Base-by-base conservation (phyloP, 331 rosid genomes). In the Quercus phellos region DNA sequence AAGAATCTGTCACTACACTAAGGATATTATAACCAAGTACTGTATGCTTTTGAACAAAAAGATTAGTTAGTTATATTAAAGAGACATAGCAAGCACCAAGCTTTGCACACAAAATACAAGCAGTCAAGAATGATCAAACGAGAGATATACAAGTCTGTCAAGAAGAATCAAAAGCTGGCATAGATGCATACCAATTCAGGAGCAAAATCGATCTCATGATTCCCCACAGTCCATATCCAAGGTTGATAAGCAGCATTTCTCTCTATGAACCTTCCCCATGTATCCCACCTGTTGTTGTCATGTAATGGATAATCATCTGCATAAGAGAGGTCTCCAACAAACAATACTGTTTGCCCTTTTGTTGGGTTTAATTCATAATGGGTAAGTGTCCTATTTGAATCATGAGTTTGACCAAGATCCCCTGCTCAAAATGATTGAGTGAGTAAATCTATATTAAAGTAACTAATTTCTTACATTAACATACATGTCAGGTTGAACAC, bases 191-290 rank as follows among this genome's bases (percentile, higher is more conserved):
- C 91, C 26, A 79, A 30, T 3, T 77, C 66, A 22, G 88, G 88
- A 73, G 21, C 81, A 70, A 42, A 83, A 71, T 88, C 89, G 1
- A 88, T 29, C 80, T 88, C 89, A 68, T 85, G 91, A 77, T 88
- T 88, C 67, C 89, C 89, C 0, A 78, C 79, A 17, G 89, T 78
- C 83, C 88, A 85, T 68, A 83, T 77, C 89, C 91, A 88, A 74
- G 88, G 88, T 64, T 88, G 91, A 79, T 85, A 88, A 63, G 91
- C 91, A 43, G 79, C 80, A 79, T 66, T 83, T 83, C 91, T 85
- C 75, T 88, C 91, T 11, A 67, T 4, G 38, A 85, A 88, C 80
- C 91, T 83, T 38, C 88, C 88, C 91, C 91, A 88, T 22, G 89
- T 74, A 73, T 85, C 91, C 91, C 91, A 88, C 58, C 89, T 79